Base-by-base conservation (phyloP, 2,329 filamentous ascomycete genomes). In the Delphinella strobiligena region DNA sequence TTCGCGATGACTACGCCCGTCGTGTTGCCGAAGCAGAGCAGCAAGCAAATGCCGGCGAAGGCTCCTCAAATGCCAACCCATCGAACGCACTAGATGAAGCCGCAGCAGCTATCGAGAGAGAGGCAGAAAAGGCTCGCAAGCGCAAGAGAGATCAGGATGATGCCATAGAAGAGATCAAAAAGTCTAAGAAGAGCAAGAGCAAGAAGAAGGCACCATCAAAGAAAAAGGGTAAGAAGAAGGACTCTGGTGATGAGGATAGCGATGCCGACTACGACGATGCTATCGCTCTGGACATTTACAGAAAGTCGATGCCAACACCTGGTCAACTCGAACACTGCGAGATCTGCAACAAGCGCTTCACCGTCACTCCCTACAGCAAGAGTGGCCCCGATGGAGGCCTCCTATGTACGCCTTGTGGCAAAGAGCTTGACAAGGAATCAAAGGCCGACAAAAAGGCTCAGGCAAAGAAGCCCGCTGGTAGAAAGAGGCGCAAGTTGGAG, bases 321-420 rank as follows among this genome's bases (percentile, higher is more conserved):
- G 87, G 85, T 2, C 89, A 96, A 59, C 75, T 89, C 54, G 86
- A 83, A 47, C 88, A 94, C 49, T 96, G 89, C 55, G 86, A 83
- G 46, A 64, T 79, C 3, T 96, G 89, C 58, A 71, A 73, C 32
- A 93, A 91, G 58, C 78, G 87, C 29, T 96, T 96, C 54, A 94
- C 86, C 0, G 88, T 96, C 33, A 95, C 89, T 0, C 74, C 85
- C 1, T 95, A 95, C 62, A 87, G 82, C 46, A 81, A 86, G 48
- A 74, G 79, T 19, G 86, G 83, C 0, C 82, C 84, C 1, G 70
- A 81, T n/a, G 88, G 88, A 3, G 86, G 86, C 12, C 67, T 96
- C n/a, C 67, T 95, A 2, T 96, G 89, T 55, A 70, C 71, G 3
- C 77, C 82, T 16, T 96, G 89, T 53, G 82, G 84, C 16, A 87